phyloP scores from a whole-genome alignment of 192 early-diverging fungal species.

The Linnemannia elongata region DNA sequence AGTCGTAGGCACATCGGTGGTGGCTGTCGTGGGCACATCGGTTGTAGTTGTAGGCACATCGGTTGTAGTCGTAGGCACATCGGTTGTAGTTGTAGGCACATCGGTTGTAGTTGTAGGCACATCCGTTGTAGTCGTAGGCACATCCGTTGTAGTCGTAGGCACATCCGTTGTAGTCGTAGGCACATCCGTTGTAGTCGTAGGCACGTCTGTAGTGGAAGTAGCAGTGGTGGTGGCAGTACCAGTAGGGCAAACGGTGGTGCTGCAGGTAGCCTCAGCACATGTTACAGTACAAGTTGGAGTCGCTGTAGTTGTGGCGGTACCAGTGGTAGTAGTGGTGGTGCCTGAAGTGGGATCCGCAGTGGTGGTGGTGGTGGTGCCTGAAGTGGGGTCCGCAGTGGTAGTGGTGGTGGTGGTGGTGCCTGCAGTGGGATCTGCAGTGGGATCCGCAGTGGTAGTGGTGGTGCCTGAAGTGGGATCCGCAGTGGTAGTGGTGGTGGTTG shows the following conservation, averaged over 20 bases:
- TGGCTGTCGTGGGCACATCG: not conserved
- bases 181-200: not conserved
- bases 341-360: not conserved
- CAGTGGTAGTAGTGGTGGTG: not conserved
- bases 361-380: not conserved
- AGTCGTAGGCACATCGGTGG: not conserved
- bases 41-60: not conserved
- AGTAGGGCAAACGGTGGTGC: constrained; percentile 9
- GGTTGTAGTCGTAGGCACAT: not conserved
- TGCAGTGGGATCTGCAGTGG: not conserved
- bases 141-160: not conserved
- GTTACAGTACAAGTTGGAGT: not conserved
- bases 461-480: not conserved
- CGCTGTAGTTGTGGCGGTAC: not conserved
- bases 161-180: not conserved
- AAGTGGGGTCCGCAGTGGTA: not conserved
- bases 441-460: constrained; percentile 4
- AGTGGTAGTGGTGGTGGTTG: not conserved
- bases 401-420: not conserved
- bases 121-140: not conserved
- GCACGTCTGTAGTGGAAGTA: not conserved
- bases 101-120: not conserved
- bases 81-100: not conserved
- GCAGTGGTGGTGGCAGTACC: not conserved
- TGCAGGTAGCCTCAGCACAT: not conserved